Evolutionary conservation across 441 rosid species (phyloP).

Genomic region (Populus trichocarpa): DNA sequence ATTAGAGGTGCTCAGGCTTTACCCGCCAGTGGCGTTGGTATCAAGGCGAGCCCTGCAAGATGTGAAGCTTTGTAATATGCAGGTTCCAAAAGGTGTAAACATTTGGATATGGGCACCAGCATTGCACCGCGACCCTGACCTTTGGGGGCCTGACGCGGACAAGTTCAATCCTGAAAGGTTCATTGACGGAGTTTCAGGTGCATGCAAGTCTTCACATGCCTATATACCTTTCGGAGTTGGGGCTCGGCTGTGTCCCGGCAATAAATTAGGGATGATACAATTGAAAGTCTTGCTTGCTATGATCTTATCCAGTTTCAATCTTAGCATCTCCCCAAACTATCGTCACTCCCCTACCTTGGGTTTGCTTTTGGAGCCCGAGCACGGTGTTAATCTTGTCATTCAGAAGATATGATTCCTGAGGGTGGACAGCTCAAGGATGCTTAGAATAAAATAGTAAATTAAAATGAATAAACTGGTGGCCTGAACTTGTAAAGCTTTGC

Average conservation of each 20-base stretch:
- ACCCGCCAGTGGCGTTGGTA: slow-evolving; percentile 8
- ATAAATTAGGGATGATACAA: slow-evolving; percentile 12
- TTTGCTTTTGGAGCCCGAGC: slow-evolving; percentile 11
- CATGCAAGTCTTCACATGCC: slow-evolving; percentile 9
- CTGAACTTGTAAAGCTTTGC: too few species aligned
- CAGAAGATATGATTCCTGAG: not conserved
- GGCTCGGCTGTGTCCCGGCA: slow-evolving; percentile 19
- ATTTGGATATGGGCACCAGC: slow-evolving; percentile 13
- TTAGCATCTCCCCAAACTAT: slow-evolving; percentile 14
- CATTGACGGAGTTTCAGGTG: slow-evolving; percentile 10
- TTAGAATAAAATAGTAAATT: not conserved
- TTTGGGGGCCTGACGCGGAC: slow-evolving; percentile 20
- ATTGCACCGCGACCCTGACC: slow-evolving; percentile 18
- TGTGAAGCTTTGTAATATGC: slow-evolving; percentile 10
- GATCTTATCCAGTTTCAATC: slow-evolving; percentile 11
- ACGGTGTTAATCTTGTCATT: slow-evolving; percentile 14
- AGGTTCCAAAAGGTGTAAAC: slow-evolving; percentile 17
- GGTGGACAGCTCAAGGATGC: not conserved
- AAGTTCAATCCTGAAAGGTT: slow-evolving; percentile 27
- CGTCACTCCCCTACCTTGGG: slow-evolving; percentile 10
- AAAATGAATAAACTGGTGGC: not conserved
- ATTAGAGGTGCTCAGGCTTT: slow-evolving; percentile 16
- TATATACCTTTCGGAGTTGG: slow-evolving; percentile 24
- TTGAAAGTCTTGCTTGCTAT: slow-evolving; percentile 8
- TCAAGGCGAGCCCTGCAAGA: slow-evolving; percentile 22